Conservation (phyloP, 2,329 filamentous ascomycete species). For the Myriosclerotinia duriaeana region DNA sequence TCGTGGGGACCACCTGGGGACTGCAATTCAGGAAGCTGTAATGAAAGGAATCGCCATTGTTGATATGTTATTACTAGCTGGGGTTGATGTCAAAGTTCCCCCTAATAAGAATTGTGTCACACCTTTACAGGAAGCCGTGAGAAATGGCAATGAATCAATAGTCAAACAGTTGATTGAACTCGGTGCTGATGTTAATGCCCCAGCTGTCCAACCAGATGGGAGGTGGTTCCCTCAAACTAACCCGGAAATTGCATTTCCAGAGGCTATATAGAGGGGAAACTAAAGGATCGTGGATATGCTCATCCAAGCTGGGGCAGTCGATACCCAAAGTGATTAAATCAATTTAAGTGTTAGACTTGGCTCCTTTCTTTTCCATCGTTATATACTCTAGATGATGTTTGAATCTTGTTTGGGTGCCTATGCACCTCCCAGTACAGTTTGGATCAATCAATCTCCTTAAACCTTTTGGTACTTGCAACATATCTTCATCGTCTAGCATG, state of each 20-base stretch:
- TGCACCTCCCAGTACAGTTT: too few relatives aligned
- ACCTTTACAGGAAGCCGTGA: constrained; percentile 37
- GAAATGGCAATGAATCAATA: background rate
- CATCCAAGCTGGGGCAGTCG: background rate
- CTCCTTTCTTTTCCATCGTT: background rate
- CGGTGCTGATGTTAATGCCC: constrained; percentile 44
- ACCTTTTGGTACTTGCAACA: background rate
- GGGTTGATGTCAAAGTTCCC: too few relatives aligned
- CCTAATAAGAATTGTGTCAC: constrained; percentile 26
- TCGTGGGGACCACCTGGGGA: too few relatives aligned
- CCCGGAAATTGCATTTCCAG: constrained; percentile 26
- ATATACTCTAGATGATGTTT: background rate
- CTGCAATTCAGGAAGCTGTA: too few relatives aligned
- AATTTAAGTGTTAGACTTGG: rapidly evolving
- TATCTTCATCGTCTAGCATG: background rate
- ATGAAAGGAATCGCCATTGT: too few relatives aligned
- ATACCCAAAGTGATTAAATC: rapidly evolving
- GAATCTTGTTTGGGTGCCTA: background rate
- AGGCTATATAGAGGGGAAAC: constrained; percentile 18
- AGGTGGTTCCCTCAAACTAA: background rate
- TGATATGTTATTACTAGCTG: too few relatives aligned
- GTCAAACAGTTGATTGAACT: background rate
- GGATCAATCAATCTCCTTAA: background rate
- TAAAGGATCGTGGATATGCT: constrained; percentile 22
- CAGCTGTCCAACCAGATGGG: background rate